A percentile compares a stretch with the other conserved stretches of the same genome.
These are phyloP conservation scores for Gnomoniopsis sp. DNA, from an alignment of 2,329 filamentous ascomycete species.

Conservation along the genomic window DNA sequence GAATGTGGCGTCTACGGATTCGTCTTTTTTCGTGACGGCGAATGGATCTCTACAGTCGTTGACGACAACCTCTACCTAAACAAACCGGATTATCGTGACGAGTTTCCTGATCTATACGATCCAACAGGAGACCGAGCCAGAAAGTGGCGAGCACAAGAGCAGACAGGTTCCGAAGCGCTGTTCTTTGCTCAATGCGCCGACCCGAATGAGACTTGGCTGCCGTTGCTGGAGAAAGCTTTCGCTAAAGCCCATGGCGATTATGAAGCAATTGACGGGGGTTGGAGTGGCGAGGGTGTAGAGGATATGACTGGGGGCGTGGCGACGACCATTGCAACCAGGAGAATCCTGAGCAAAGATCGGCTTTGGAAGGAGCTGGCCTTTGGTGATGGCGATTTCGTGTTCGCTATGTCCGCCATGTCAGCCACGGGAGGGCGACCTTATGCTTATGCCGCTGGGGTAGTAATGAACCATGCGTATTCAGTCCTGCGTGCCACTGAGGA, in stretches of 20 bases:
- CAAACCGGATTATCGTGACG: slow-evolving; percentile 45
- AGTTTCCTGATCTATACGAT: slow-evolving; percentile 30
- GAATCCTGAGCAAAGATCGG: slow-evolving; percentile 62
- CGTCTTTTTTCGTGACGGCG: slow-evolving; percentile 67
- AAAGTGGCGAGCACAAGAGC: slow-evolving; percentile 58
- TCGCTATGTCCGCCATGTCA: slow-evolving; percentile 37
- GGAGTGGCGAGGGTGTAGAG: slow-evolving; percentile 50
- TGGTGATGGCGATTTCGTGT: slow-evolving; percentile 65
- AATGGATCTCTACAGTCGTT: slow-evolving; percentile 69
- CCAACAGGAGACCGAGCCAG: slow-evolving; percentile 49
- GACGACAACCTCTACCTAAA: slow-evolving; percentile 68
- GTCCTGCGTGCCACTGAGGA: slow-evolving; percentile 45
- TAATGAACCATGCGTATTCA: slow-evolving; percentile 48
- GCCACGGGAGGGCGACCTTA: slow-evolving; percentile 23
- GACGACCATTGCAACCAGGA: slow-evolving; percentile 51
- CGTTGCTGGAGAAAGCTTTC: slow-evolving; percentile 36
- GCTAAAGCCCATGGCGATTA: slow-evolving; percentile 74
- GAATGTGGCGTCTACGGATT: slow-evolving; percentile 70
- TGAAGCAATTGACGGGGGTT: slow-evolving; percentile 63
- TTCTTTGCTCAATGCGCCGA: slow-evolving; percentile 69
- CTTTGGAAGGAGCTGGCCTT: slow-evolving; percentile 69
- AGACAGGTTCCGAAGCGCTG: slow-evolving; percentile 65
- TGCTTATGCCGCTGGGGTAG: slow-evolving; percentile 35
- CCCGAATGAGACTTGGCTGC: slow-evolving; percentile 71
- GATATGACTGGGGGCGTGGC: slow-evolving; percentile 55